Evolutionary conservation across 2,329 filamentous ascomycete species (phyloP).

Genomic region (Alternaria dauci): DNA sequence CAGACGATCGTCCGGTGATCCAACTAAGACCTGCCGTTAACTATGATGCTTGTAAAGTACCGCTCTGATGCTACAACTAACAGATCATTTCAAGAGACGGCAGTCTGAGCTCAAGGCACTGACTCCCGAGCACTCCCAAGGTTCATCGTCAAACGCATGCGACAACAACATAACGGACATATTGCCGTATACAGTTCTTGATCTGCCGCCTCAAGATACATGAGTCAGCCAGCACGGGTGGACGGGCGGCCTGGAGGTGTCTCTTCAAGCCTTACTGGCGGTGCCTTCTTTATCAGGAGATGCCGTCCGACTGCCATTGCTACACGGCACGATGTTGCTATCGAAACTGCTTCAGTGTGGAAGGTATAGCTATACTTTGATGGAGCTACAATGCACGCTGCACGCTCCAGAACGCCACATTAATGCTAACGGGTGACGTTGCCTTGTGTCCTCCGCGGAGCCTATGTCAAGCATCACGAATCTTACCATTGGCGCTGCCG

Average conservation of each 20-base stretch:
- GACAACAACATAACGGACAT: neutral
- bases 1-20: neutral
- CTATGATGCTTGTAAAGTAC: neutral
- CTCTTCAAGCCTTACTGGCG: neutral
- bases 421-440: slow-evolving; percentile 10
- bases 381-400: neutral
- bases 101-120: slow-evolving; percentile 3
- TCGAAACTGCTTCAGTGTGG: neutral
- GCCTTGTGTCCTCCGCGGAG: slow-evolving; percentile 14
- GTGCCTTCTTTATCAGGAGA: neutral
- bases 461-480: slow-evolving; percentile 18
- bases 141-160: neutral
- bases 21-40: neutral
- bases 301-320: neutral
- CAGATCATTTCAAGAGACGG: neutral
- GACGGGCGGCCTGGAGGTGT: neutral
- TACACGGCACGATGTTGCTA: neutral
- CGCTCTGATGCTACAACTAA: neutral
- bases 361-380: too few relatives aligned
- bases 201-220: slow-evolving; percentile 1
- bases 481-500: slow-evolving; percentile 17
- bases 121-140: neutral
- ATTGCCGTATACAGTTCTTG: neutral
- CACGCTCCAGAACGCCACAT: neutral
- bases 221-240: slow-evolving; percentile 1